These are phyloP conservation scores for Pulveroboletus frians DNA, from an alignment of 768 basidiomycete genomes.

Conservation along the genomic window DNA sequence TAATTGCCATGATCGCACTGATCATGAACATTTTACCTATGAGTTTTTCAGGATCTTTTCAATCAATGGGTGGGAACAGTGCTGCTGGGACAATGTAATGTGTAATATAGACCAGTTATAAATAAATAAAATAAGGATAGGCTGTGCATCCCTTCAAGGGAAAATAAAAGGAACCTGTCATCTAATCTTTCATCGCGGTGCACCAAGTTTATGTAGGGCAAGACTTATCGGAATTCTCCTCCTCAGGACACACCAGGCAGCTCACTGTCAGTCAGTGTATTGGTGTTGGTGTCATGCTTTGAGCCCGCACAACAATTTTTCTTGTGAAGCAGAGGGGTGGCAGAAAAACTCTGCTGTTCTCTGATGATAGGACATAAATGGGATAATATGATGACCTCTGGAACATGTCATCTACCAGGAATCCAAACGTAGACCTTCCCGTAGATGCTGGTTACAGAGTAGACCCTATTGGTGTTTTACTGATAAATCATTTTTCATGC, in stretches of 20 bases:
- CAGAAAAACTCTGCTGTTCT: slow-evolving; percentile 10
- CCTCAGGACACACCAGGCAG: slow-evolving; percentile 22
- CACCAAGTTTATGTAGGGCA: slow-evolving; percentile 14
- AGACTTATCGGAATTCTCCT: slow-evolving; percentile 22
- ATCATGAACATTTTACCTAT: slow-evolving; percentile 17
- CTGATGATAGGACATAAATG: slow-evolving; percentile 8
- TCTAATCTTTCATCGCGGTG: slow-evolving; percentile 7
- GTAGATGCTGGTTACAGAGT: slow-evolving; percentile 16
- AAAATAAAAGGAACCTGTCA: slow-evolving; percentile 6
- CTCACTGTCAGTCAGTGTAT: slow-evolving; percentile 17
- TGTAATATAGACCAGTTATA: slow-evolving; percentile 6
- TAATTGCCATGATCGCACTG: not conserved
- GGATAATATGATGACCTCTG: slow-evolving; percentile 21
- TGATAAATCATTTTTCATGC: not conserved
- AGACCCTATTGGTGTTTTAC: slow-evolving; percentile 10
- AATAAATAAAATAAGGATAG: slow-evolving; percentile 35
- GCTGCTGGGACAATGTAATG: not conserved
- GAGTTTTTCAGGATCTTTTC: not conserved
- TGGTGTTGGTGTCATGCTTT: slow-evolving; percentile 14
- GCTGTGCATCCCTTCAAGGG: slow-evolving; percentile 8
- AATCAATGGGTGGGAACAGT: too few relatives aligned
- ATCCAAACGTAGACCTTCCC: slow-evolving; percentile 27
- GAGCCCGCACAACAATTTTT: too few relatives aligned
- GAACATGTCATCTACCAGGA: slow-evolving; percentile 5
- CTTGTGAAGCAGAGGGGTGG: slow-evolving; percentile 22